phyloP scores from a whole-genome alignment of 805 yeast species.

The Candida maesae region DNA sequence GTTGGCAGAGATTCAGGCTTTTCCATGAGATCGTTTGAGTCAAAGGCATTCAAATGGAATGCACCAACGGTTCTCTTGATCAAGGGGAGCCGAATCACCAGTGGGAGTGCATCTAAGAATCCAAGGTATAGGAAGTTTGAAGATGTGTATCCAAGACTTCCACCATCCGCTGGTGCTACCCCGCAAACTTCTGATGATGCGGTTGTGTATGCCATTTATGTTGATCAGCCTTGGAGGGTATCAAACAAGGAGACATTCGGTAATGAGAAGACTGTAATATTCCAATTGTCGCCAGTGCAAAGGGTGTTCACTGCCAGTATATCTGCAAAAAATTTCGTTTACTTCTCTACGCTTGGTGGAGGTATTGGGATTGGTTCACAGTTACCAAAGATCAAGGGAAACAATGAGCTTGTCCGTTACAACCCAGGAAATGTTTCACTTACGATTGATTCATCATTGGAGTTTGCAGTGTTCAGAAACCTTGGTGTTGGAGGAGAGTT shows the following conservation, averaged over 20 bases:
- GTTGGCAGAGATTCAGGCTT: constrained; percentile 77
- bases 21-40: constrained; percentile 82
- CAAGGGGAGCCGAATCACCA: constrained; percentile 45
- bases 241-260: constrained; percentile 76
- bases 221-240: constrained; percentile 72
- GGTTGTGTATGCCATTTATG: constrained; percentile 59
- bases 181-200: constrained; percentile 34
- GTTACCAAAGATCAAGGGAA: constrained; percentile 52
- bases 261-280: constrained; percentile 48
- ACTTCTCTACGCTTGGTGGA: constrained; percentile 69
- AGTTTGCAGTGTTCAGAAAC: constrained; percentile 77
- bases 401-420: constrained; percentile 39
- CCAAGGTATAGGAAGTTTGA: constrained; percentile 50
- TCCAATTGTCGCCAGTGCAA: constrained; percentile 65
- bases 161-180: constrained; percentile 19
- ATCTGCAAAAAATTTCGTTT: constrained; percentile 41
- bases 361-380: constrained; percentile 81
- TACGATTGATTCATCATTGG: constrained; percentile 72
- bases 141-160: constrained; percentile 43
- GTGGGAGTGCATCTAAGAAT: constrained; percentile 25
- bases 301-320: constrained; percentile 44
- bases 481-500: constrained; percentile 52
- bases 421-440: constrained; percentile 76
- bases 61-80: constrained; percentile 77
- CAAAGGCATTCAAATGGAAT: constrained; percentile 69